Evolutionary conservation across 163 green algal species (phyloP).

Genomic region (Chlorella variabilis): DNA sequence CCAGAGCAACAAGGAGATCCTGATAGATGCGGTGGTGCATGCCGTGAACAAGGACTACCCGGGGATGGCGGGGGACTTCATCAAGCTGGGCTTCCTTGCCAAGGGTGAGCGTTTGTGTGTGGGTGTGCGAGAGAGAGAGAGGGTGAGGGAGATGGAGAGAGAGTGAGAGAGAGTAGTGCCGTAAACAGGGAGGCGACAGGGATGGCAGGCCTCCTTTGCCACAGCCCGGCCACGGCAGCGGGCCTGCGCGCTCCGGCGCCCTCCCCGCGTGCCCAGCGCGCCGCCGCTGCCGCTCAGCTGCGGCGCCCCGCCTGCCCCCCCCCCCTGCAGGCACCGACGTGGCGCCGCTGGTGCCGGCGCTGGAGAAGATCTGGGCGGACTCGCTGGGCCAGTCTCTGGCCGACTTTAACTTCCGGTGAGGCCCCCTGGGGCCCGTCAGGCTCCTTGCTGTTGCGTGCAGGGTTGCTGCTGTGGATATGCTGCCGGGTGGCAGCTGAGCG

Average conservation of each 20-base stretch:
- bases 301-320: no score
- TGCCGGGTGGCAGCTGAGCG: no score
- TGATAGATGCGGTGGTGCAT: slow-evolving; percentile 98
- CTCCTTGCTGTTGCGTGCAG: not conserved
- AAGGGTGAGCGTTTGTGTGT: no score
- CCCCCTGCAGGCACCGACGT: slow-evolving; percentile 87
- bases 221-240: no score
- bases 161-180: no score
- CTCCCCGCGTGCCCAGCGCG: no score
- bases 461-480: not conserved
- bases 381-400: slow-evolving; percentile 80
- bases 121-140: not conserved
- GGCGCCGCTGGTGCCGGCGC: slow-evolving; percentile 91
- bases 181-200: no score
- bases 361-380: slow-evolving; percentile 98
- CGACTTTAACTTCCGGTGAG: slow-evolving; percentile 96
- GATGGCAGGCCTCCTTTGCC: no score
- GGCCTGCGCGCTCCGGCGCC: no score
- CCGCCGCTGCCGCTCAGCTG: no score
- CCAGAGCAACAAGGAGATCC: slow-evolving; percentile 58
- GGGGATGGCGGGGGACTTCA: slow-evolving; percentile 97
- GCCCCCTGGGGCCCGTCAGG: no score
- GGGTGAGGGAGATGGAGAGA: no score
- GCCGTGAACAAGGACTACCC: slow-evolving; percentile 99
- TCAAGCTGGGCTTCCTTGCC: slow-evolving; percentile 86